Evolutionary conservation across 2,329 filamentous ascomycete species (phyloP).

Genomic region (Domatiomyces globalis): DNA sequence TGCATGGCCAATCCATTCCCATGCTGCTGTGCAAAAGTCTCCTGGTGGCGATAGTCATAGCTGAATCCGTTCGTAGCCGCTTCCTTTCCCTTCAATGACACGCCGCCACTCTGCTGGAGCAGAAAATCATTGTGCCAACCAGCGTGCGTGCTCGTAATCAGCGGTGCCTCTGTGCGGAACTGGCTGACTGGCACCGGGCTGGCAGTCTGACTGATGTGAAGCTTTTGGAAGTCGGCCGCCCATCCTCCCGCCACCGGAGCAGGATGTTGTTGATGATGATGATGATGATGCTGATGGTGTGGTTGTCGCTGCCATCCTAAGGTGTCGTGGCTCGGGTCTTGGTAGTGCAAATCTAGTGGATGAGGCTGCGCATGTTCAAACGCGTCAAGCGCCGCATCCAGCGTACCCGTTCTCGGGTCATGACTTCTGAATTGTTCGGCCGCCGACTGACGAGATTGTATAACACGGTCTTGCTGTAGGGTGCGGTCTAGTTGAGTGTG

Average conservation of each 20-base stretch:
- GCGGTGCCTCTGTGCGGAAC: constrained; percentile 27
- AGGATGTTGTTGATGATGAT: constrained; percentile 19
- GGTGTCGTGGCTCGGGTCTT: constrained; percentile 7
- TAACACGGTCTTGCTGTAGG: constrained; percentile 57
- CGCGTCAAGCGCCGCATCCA: constrained; percentile 55
- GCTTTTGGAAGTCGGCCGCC: constrained; percentile 35
- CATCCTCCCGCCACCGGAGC: constrained; percentile 21
- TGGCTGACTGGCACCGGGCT: constrained; percentile 36
- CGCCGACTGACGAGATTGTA: constrained; percentile 33
- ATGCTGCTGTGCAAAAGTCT: not conserved
- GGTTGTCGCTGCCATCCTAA: constrained; percentile 20
- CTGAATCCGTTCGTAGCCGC: too few relatives aligned
- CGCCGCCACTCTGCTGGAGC: constrained; percentile 9
- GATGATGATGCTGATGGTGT: constrained; percentile 10
- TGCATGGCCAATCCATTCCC: not conserved
- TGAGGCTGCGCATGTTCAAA: constrained; percentile 43
- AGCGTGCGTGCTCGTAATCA: constrained; percentile 20
- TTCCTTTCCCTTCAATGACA: not conserved
- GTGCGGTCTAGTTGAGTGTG: constrained; percentile 55
- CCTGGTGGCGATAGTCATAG: not conserved
- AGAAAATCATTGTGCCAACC: constrained; percentile 52
- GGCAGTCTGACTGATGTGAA: constrained; percentile 27
- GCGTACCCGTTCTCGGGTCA: constrained; percentile 37
- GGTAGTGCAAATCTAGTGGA: constrained; percentile 18
- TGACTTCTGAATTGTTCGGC: constrained; percentile 49